Conservation (phyloP, 148 eudicot species). For the Rhododendron mucronatum region DNA sequence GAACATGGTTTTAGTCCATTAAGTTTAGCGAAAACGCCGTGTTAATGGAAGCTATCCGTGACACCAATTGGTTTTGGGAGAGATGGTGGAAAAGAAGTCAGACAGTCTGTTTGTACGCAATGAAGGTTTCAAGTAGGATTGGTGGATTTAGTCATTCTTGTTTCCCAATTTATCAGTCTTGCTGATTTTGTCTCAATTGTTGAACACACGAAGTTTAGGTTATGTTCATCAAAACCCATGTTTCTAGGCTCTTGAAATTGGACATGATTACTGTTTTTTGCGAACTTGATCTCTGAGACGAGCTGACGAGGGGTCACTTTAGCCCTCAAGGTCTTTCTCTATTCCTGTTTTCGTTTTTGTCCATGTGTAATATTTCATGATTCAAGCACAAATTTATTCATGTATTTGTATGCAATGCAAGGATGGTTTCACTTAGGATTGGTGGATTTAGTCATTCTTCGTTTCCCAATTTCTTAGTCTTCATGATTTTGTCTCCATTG, state of each 20-base stretch:
- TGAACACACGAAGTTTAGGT: too few relatives aligned
- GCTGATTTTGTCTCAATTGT: too few relatives aligned
- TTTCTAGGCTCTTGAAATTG: slow-evolving; percentile 71
- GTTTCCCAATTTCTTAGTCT: background rate
- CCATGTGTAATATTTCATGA: too few relatives aligned
- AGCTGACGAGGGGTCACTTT: slow-evolving; percentile 36
- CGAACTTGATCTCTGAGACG: slow-evolving; percentile 70
- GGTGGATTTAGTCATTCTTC: background rate
- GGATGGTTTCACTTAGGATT: background rate
- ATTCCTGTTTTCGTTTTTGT: background rate
- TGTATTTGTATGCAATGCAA: background rate
- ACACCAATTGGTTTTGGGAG: background rate
- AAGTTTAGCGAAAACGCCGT: too few relatives aligned
- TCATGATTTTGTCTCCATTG: background rate
- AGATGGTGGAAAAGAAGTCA: background rate
- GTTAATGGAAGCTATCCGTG: background rate
- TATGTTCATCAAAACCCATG: slow-evolving; percentile 52
- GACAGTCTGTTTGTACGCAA: too few relatives aligned
- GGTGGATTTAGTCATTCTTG: too few relatives aligned
- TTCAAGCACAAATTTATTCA: too few relatives aligned
- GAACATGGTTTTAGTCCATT: background rate
- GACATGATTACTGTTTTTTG: slow-evolving; percentile 72
- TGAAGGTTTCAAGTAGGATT: too few relatives aligned
- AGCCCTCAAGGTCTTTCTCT: slow-evolving; percentile 60
- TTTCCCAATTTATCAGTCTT: too few relatives aligned